Percentiles rank a stretch among this genome's conserved stretches.
Conservation (phyloP, 1,139 yeast species). For the Taphrina confusa region DNA sequence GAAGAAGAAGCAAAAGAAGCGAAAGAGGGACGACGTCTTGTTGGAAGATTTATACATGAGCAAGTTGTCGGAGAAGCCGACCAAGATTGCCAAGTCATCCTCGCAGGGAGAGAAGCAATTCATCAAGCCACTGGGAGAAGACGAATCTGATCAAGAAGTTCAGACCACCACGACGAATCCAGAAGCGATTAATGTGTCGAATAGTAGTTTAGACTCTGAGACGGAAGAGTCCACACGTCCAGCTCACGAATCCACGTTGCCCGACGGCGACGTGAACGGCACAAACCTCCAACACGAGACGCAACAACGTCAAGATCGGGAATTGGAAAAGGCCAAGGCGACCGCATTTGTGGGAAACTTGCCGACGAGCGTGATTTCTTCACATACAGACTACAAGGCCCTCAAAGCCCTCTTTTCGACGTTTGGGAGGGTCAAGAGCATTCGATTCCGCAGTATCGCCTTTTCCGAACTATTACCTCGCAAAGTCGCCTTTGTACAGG, state of each 20-base stretch:
- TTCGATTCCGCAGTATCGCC: conserved; percentile 89
- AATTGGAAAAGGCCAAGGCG: conserved; percentile 79
- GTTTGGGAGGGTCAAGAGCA: conserved; percentile 65
- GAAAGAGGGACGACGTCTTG: conserved; percentile 37
- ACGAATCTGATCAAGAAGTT: conserved; percentile 40
- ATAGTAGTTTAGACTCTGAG: conserved; percentile 41
- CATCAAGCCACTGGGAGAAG: conserved; percentile 17
- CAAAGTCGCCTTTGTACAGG: conserved; percentile 84
- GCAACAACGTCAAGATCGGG: conserved; percentile 62
- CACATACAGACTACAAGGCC: conserved; percentile 51
- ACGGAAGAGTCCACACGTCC: conserved; percentile 35
- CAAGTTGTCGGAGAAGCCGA: conserved; percentile 41
- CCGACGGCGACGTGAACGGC: conserved; percentile 10
- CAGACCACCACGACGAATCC: conserved; percentile 38
- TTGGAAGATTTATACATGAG: conserved; percentile 42
- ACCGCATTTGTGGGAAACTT: conserved; percentile 91
- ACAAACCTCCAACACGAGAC: conserved; percentile 44
- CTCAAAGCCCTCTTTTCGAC: conserved; percentile 44
- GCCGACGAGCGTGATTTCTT: conserved; percentile 62
- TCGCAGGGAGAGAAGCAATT: background rate
- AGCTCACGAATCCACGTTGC: background rate
- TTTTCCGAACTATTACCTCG: conserved; percentile 86
- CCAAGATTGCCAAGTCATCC: conserved; percentile 23
- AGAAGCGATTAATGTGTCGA: conserved; percentile 41
- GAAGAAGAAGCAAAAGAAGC: conserved; percentile 33